Conservation (phyloP, 1,139 yeast species). For the Candida buenavistaensis region DNA sequence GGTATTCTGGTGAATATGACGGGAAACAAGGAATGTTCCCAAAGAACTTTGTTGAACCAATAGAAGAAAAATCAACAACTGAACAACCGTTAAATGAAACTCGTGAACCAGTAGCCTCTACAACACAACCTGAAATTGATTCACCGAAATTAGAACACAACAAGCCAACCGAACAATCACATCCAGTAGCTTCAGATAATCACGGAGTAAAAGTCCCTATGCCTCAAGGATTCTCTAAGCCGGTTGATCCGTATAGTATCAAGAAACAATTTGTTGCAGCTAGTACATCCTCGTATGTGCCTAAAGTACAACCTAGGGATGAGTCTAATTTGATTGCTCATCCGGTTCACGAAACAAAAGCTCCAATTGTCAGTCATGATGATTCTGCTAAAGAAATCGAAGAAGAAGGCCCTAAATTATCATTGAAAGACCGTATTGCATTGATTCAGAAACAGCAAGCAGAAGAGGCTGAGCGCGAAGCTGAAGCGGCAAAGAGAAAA, state of each 20-base stretch:
- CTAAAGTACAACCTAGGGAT: conserved; percentile 45
- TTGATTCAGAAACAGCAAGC: conserved; percentile 78
- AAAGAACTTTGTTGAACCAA: conserved; percentile 67
- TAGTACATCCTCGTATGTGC: conserved; percentile 45
- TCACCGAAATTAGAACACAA: conserved; percentile 12
- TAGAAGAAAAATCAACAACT: conserved; percentile 17
- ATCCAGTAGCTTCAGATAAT: not conserved
- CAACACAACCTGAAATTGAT: conserved; percentile 6
- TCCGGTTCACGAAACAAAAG: conserved; percentile 25
- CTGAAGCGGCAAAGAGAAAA: conserved; percentile 56
- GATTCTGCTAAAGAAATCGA: conserved; percentile 26
- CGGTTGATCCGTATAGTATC: conserved; percentile 42
- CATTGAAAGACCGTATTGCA: conserved; percentile 85
- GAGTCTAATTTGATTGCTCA: conserved; percentile 35
- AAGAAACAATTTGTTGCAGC: conserved; percentile 46
- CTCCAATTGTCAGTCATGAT: conserved; percentile 20
- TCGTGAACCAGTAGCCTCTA: not conserved
- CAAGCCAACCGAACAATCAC: not conserved
- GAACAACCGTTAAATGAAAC: conserved; percentile 9
- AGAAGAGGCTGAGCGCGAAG: conserved; percentile 77
- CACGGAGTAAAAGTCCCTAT: conserved; percentile 14
- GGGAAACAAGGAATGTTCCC: conserved; percentile 83
- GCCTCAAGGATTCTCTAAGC: conserved; percentile 31
- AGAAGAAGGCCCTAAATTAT: conserved; percentile 66
- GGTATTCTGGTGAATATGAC: conserved; percentile 74